Conservation (phyloP, 352 stramenopile genomes). For the Pythium sukuiense region DNA sequence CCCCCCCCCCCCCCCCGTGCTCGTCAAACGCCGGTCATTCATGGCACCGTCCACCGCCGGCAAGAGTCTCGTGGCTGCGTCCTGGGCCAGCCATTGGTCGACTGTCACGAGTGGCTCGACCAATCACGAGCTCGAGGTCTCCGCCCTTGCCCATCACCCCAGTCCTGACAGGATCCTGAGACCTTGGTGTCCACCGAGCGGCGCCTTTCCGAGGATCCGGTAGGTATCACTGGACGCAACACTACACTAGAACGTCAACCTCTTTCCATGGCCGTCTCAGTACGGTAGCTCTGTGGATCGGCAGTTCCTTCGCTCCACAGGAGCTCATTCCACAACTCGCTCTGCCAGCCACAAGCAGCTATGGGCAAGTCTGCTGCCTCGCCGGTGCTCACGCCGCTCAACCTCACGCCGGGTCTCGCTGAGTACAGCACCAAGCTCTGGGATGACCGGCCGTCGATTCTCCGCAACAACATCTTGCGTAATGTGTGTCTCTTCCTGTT, state of each 20-base stretch:
- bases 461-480: slow-evolving; percentile 26
- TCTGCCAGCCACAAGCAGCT: not conserved
- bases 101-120: not conserved
- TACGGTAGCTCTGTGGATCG: not conserved
- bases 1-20: too few relatives aligned
- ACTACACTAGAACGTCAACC: not conserved
- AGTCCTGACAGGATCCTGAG: not conserved
- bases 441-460: slow-evolving; percentile 14
- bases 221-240: not conserved
- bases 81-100: not conserved
- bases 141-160: not conserved
- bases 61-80: not conserved
- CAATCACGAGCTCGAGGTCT: not conserved
- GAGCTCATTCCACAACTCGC: slow-evolving; percentile 17
- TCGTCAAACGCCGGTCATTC: not conserved
- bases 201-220: not conserved
- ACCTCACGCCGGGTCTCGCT: slow-evolving; percentile 10
- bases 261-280: too few relatives aligned
- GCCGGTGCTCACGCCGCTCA: slow-evolving; percentile 23
- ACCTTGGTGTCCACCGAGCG: not conserved
- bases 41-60: not conserved
- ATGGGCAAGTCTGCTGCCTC: slow-evolving; percentile 18
- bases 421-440: slow-evolving; percentile 20
- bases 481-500: slow-evolving; percentile 34
- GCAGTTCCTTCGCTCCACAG: not conserved